Base-by-base conservation (phyloP, 805 yeast genomes). In the Cyberlindnera mrakii region DNA sequence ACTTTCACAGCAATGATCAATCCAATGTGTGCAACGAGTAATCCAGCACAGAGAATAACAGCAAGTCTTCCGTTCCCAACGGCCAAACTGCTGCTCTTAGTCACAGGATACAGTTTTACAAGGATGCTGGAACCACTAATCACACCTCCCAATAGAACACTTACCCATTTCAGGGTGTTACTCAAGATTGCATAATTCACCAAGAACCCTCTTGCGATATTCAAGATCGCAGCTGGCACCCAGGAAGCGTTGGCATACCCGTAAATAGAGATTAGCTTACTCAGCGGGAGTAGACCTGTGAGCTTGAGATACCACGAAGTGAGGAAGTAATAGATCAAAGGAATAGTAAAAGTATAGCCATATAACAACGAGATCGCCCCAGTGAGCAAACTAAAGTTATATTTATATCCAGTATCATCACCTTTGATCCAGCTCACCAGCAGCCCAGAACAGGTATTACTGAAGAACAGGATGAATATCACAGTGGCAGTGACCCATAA, bases 401-500 rank as follows among this genome's bases (percentile, higher is more conserved):
- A 80, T 45, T 73, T 72, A 54, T 82, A 83, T 44, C 71, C 67
- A 25, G 66, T 63, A 8, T 71, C 66, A 17, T 66, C 67, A 19
- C 63, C 60, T 38, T 60, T 55, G 13, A 67, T 54, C 56, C 77
- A 72, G 20, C 76, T 71, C n/a, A 78, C 67, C n/a, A 88, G 53
- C 18, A 84, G 57, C 38, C 81, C 79, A 3, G 85, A 75, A 17
- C 85, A 73, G 0, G 95, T 82, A 30, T 84, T 76, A 36, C 89
- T 74, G 45, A 88, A 80, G 64, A 89, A 89, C 59, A 86, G 70
- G 29, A 82, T 67, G 50, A 85, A 77, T 1, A 86, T 78, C 39
- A 87, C 76, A 0, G 96, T 83, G 0, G 89, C 88, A 11, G 91
- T 85, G 35, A 90, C 80, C 98, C 98, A 90, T 16, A 88, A 68